Base-by-base conservation (phyloP, 495 filamentous ascomycete species). In the Physcia stellaris region DNA sequence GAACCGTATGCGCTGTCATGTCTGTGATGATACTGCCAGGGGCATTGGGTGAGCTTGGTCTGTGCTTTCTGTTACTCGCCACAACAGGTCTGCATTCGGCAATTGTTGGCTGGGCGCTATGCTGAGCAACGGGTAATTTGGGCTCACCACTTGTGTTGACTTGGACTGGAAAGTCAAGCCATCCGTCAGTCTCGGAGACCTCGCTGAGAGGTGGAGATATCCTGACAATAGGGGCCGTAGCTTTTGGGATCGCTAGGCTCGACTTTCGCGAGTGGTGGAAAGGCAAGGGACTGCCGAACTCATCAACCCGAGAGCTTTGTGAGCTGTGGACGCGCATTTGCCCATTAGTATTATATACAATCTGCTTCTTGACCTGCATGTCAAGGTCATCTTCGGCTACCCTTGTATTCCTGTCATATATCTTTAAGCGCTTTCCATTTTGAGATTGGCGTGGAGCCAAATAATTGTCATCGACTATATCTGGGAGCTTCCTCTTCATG, bases 241-340 rank as follows among this genome's bases (percentile, higher is more conserved):
- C 9, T 28, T 28, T 13, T 7, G 7, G 26, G 26, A 7, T 13
- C 7, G 26, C 7, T 7, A 28, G 26, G 26, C 13, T 13, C 26
- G 26, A 7, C 7, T 28, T 28, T 28, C 13, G 26, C 7, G 26
- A 28, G 26, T 7, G 26, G 13, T 7, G 11, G 2, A 39, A 16
- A 18, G 48, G 43, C 13, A 49, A 37, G 3, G 58, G 58, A 35
- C 58, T 59, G 7, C 58, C 54, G 40, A 57, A 53, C 7, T 44
- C 34, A 32, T 48, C 34, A 15, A 61, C 52, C 13, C 44, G 35
- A 22, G 58, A 54, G 21, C 30, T 38, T 33, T 58, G 56, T 0
- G 58, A 59, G 23, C 42, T 45, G 5, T 41, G 17, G n/a, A 41
- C 17, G 32, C 37, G 33, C 15, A 23, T 24, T 21, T 24, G 32